A percentile compares a stretch with the other conserved stretches of the same genome.
Conservation (phyloP, 139 green algal genomes). For the Auxenochlorella pyrenoidosa region DNA sequence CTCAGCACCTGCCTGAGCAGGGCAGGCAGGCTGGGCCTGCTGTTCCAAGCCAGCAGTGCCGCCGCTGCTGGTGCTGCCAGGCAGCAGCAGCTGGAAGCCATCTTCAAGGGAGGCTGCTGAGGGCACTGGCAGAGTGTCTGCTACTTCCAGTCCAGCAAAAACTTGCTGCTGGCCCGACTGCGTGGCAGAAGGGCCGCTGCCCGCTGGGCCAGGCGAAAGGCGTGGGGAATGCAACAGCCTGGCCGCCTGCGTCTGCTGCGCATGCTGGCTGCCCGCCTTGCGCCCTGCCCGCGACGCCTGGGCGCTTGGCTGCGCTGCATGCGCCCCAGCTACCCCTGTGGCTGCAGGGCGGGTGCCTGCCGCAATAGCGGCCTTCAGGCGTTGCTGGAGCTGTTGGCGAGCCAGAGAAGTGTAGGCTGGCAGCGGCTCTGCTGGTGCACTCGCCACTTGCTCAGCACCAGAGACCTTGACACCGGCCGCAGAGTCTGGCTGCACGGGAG, state of each 20-base stretch:
- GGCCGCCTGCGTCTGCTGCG: neutral
- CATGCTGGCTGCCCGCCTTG: neutral
- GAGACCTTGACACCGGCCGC: too few species aligned
- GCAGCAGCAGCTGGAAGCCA: neutral
- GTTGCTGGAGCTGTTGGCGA: constrained; percentile 14
- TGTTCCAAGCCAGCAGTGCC: neutral
- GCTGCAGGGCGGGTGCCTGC: neutral
- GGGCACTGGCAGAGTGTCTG: too few species aligned
- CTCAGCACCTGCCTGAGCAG: too few species aligned
- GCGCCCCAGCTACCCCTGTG: neutral
- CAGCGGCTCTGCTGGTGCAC: neutral
- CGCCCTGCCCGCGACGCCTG: neutral
- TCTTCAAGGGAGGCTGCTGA: too few species aligned
- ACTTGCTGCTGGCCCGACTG: too few species aligned
- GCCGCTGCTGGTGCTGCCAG: neutral
- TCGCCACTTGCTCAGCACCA: too few species aligned
- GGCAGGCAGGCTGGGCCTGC: neutral
- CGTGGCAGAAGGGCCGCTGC: too few species aligned
- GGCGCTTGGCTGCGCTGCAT: neutral
- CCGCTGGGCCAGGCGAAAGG: too few species aligned
- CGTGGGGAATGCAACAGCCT: too few species aligned
- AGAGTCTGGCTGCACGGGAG: too few species aligned
- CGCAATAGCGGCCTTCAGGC: constrained; percentile 18
- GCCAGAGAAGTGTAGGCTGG: constrained; percentile 23
- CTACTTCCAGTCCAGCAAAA: too few species aligned